These are phyloP conservation scores for Tuber magnatum DNA, from an alignment of 495 filamentous ascomycete genomes.

Conservation along the genomic window DNA sequence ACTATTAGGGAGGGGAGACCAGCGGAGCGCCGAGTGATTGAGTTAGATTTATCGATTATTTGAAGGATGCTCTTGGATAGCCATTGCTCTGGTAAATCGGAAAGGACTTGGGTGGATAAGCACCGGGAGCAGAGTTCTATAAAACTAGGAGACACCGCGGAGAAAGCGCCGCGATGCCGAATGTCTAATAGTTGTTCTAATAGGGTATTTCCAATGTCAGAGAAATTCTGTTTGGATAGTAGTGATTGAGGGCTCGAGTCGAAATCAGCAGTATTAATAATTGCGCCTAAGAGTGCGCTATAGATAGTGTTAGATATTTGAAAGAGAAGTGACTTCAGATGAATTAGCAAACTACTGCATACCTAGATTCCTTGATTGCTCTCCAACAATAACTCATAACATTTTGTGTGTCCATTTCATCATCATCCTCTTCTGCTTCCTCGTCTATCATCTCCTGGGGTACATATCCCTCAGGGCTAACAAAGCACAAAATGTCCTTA, in stretches of 20 bases:
- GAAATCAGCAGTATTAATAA: slow-evolving; percentile 46
- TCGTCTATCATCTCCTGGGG: slow-evolving; percentile 51
- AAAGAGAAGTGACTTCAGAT: slow-evolving; percentile 30
- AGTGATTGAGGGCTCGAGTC: slow-evolving; percentile 30
- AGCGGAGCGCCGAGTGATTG: slow-evolving; percentile 81
- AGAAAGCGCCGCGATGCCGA: slow-evolving; percentile 88
- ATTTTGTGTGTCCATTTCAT: slow-evolving; percentile 68
- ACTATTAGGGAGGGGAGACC: slow-evolving; percentile 80
- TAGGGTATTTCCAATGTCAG: slow-evolving; percentile 57
- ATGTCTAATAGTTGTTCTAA: slow-evolving; percentile 76
- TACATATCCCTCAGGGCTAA: slow-evolving; percentile 82
- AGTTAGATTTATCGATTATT: slow-evolving; percentile 27
- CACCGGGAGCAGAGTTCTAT: slow-evolving; percentile 62
- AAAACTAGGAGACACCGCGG: slow-evolving; percentile 84
- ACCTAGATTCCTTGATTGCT: slow-evolving; percentile 86
- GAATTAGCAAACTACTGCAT: slow-evolving; percentile 19
- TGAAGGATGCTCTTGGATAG: slow-evolving; percentile 5
- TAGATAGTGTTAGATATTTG: slow-evolving; percentile 10
- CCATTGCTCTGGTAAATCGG: slow-evolving; percentile 42
- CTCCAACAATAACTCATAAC: slow-evolving; percentile 88
- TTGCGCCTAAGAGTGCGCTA: slow-evolving; percentile 53
- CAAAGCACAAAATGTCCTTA: slow-evolving; percentile 70
- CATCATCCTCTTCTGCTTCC: slow-evolving; percentile 57
- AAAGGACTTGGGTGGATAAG: slow-evolving; percentile 48
- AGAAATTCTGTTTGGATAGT: slow-evolving; percentile 46